Evolutionary conservation across 768 basidiomycete species (phyloP), one percentile per base, ranked within the genome.

Genomic region (Austroboletus eburneus): DNA sequence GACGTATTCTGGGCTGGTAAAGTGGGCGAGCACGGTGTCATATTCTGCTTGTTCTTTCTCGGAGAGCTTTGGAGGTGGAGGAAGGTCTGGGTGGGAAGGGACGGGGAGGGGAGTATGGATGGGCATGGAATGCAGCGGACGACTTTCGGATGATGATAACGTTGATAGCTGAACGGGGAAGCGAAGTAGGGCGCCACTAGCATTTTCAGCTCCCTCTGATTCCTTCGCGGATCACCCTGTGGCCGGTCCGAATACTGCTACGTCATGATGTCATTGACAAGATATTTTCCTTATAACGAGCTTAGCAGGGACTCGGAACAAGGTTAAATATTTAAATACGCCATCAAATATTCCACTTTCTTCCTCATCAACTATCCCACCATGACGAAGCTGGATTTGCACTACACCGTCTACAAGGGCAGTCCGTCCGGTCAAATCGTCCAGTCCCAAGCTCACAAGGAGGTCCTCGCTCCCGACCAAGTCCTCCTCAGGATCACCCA

Each of bases 21-120:
- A 87, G 61, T 87, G 77, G n/a, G 64, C 66, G 35, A 85, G 67
- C 13, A 88, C 79, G 39, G 69, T 67, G 34, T 76, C 64, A 48
- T 77, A 76, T 66, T 78, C 71, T 46, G 66, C 67, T 46, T 73
- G 71, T 46, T 84, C 75, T 8, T 62, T 64, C 12, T 70, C 65
- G 2, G 71, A 68, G 18, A 83, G 62, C 2, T 64, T 62, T 2
- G 54, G 61, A 0, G 68, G 70, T 18, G 72, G 68, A 23, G 65
- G 56, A 21, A 62, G 48, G 32, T 66, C 56, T 37, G 57, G 60
- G 16, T 47, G 49, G 9, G 61, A 37, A 14, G 69, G 56, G 43
- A 57, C 48, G 18, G 59, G 57, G 23, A 57, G 58, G n/a, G 57
- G 57, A 2, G 53, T 48, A 35, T 58, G 55, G 43, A 58, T 29